Conservation (phyloP, 1,284 basidiomycete species). For the Phaffia rhodozyma region DNA sequence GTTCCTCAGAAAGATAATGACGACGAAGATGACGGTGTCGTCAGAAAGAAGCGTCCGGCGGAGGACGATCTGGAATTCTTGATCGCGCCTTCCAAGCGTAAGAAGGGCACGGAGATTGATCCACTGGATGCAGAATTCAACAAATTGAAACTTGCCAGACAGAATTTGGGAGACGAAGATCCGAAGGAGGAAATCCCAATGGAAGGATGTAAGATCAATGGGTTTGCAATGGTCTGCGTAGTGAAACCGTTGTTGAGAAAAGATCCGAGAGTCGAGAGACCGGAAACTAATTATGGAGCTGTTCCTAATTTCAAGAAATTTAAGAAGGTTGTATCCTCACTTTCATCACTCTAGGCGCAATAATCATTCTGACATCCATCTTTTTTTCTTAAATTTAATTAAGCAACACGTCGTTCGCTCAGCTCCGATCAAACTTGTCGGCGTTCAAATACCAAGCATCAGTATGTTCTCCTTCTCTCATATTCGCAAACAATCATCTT, state of each 20-base stretch:
- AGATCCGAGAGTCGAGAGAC: not conserved
- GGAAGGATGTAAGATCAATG: not conserved
- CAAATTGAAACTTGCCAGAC: slow-evolving; percentile 12
- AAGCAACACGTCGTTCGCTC: not conserved
- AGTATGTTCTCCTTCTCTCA: not conserved
- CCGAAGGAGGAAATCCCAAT: not conserved
- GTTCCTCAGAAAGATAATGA: no score
- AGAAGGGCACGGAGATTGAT: slow-evolving; percentile 6
- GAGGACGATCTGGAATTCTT: slow-evolving; percentile 2
- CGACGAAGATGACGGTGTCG: no score
- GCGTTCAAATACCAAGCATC: not conserved
- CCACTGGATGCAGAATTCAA: slow-evolving; percentile 13
- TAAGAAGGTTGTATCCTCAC: slow-evolving; percentile 1
- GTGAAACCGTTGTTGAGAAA: not conserved
- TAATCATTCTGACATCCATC: not conserved
- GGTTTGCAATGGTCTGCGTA: not conserved
- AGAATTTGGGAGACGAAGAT: not conserved
- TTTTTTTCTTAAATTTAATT: not conserved
- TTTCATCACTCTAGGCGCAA: not conserved
- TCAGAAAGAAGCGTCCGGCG: not conserved
- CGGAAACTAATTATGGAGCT: not conserved
- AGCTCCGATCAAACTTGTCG: not conserved
- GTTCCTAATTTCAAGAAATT: slow-evolving; percentile 11
- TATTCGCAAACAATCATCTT: not conserved
- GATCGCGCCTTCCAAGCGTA: slow-evolving; percentile 8